A percentile compares a stretch with the other conserved stretches of the same genome.
phyloP scores from a whole-genome alignment of 2,329 filamentous ascomycete species.

The Hymenoscyphus repandus region DNA sequence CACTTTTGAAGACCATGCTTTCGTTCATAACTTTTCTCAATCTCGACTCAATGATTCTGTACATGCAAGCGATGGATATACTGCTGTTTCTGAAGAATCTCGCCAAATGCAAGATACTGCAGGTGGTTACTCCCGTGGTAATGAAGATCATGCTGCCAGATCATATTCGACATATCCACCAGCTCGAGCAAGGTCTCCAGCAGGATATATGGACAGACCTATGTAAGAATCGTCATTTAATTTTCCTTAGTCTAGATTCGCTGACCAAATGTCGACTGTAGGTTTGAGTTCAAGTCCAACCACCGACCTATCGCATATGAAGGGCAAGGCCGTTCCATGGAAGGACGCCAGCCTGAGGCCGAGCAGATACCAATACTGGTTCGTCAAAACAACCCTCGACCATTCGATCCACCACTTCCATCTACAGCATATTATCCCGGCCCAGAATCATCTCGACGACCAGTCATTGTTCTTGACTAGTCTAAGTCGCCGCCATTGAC shows the following conservation, averaged over 20 bases:
- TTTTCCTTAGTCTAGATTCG: constrained; percentile 2
- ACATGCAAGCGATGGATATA: constrained; percentile 19
- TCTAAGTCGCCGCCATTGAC: too few species aligned
- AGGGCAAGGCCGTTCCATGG: constrained; percentile 1
- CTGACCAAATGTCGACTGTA: constrained; percentile 14
- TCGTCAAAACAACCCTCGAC: constrained; percentile 1
- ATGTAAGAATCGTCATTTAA: constrained; percentile 22
- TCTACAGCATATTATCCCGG: constrained; percentile 6
- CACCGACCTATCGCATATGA: constrained; percentile 12
- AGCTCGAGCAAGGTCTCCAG: constrained; percentile 23
- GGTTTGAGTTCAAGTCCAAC: neutral
- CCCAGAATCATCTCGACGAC: constrained; percentile 13
- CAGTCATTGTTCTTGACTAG: constrained; percentile 19
- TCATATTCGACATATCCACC: constrained; percentile 13
- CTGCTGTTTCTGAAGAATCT: constrained; percentile 19
- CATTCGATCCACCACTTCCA: constrained; percentile 3
- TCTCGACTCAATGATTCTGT: constrained; percentile 23
- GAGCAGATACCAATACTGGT: constrained; percentile 5
- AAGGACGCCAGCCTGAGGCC: constrained; percentile 2
- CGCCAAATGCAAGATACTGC: constrained; percentile 13
- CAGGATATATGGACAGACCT: constrained; percentile 22
- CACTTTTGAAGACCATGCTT: constrained; percentile 20
- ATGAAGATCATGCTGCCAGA: constrained; percentile 19
- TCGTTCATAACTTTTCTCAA: constrained; percentile 29
- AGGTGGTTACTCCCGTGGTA: constrained; percentile 9